These are phyloP conservation scores for Chrysosporium queenslandicum DNA, from an alignment of 2,329 filamentous ascomycete species.

Conservation along the genomic window DNA sequence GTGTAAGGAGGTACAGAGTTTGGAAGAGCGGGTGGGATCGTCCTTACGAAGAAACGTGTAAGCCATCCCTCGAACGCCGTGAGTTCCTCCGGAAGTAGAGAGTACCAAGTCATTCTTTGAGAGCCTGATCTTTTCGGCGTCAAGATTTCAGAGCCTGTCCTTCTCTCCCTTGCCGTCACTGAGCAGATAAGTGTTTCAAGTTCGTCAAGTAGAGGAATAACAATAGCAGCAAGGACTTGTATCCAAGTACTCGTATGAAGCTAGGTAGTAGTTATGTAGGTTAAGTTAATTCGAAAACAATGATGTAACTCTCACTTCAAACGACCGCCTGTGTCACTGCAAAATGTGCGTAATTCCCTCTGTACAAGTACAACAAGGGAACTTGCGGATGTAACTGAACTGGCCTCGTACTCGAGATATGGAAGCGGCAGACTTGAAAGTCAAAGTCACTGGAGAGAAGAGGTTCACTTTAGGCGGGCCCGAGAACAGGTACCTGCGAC, in stretches of 20 bases:
- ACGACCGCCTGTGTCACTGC: conserved; percentile 1
- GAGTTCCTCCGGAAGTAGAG: conserved; percentile 52
- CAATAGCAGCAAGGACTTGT: neutral
- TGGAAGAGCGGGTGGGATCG: conserved; percentile 3
- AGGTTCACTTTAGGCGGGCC: neutral
- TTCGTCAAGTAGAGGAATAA: neutral
- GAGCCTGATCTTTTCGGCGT: neutral
- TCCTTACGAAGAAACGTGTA: conserved; percentile 51
- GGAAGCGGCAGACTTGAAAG: neutral
- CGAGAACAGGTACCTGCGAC: neutral
- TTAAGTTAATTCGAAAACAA: neutral
- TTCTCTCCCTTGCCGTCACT: neutral
- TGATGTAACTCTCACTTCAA: conserved; percentile 5
- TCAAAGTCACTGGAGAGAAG: neutral
- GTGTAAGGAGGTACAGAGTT: neutral
- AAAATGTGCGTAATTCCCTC: neutral
- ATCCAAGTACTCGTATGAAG: neutral
- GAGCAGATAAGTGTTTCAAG: neutral
- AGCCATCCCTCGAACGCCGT: conserved; percentile 53
- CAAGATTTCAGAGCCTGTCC: neutral
- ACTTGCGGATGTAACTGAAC: neutral
- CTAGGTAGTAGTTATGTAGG: too few relatives aligned
- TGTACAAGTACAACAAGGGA: conserved; percentile 2
- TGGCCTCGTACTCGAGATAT: neutral
- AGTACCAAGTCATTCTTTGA: conserved; percentile 51